phyloP scores from a whole-genome alignment of 1,284 basidiomycete genomes.

The Pascua sp. region DNA sequence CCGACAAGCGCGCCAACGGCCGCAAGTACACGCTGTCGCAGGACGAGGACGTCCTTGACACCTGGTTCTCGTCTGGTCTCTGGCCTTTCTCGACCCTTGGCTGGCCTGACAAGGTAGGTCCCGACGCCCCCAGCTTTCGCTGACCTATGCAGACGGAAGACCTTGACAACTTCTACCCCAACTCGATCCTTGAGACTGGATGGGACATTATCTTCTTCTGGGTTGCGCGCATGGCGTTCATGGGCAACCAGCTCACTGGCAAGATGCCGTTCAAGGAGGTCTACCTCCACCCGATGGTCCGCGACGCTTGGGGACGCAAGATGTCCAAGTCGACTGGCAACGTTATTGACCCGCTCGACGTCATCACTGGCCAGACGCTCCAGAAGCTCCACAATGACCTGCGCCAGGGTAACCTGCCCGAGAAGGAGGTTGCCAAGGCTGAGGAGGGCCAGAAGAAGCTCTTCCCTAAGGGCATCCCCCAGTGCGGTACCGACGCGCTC shows the following conservation, averaged over 20 bases:
- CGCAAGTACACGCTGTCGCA: conserved; percentile 77
- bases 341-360: conserved; percentile 95
- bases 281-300: conserved; percentile 98
- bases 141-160: conserved; percentile 81
- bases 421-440: conserved; percentile 88
- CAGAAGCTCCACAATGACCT: conserved; percentile 85
- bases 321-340: conserved; percentile 99
- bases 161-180: conserved; percentile 77
- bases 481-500: conserved; percentile 96
- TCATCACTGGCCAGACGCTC: conserved; percentile 82
- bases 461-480: conserved; percentile 97
- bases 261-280: conserved; percentile 95
- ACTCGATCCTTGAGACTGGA: conserved; percentile 88
- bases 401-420: conserved; percentile 86
- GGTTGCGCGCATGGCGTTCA: conserved; percentile 97
- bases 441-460: conserved; percentile 97
- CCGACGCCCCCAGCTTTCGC: conserved; percentile 66
- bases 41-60: conserved; percentile 97
- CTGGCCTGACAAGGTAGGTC: conserved; percentile 80
- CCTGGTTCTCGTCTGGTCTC: conserved; percentile 97
- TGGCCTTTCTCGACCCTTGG: conserved; percentile 99
- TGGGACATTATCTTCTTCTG: conserved; percentile 99
- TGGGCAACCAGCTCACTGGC: conserved; percentile 85
- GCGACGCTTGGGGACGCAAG: conserved; percentile 96
- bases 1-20: conserved; percentile 67